Evolutionary conservation across 108 stramenopile genomes (phyloP).

Genomic region (Fragilariopsis cylindrus): DNA sequence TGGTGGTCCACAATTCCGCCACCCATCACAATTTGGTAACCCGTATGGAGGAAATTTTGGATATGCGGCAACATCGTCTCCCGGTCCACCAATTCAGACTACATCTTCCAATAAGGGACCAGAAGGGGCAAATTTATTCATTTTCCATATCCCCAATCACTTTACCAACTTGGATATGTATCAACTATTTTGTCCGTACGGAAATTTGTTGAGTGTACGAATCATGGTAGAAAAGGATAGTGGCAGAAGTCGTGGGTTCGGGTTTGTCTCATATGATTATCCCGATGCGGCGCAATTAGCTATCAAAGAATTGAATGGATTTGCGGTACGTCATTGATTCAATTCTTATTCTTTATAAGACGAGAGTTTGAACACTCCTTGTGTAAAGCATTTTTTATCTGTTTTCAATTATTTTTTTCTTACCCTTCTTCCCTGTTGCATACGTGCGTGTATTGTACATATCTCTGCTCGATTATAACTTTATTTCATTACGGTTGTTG

Average conservation of each 20-base stretch:
- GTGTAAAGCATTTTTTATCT: not conserved
- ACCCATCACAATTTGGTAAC: conserved; percentile 21
- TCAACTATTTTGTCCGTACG: conserved; percentile 85
- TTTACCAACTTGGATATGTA: conserved; percentile 95
- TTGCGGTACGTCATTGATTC: conserved; percentile 65
- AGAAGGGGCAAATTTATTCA: conserved; percentile 95
- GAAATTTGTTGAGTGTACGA: conserved; percentile 90
- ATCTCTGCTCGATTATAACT: not conserved
- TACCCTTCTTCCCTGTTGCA: not conserved
- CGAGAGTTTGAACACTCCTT: not conserved
- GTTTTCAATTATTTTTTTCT: not conserved
- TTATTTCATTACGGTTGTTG: no score
- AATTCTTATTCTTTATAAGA: not conserved
- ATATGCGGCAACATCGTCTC: conserved; percentile 59
- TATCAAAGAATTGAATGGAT: conserved; percentile 94
- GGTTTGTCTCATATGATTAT: conserved; percentile 95
- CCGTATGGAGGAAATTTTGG: conserved; percentile 22
- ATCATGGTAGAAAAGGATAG: conserved; percentile 97
- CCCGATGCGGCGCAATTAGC: conserved; percentile 90
- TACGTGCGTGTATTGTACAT: no score
- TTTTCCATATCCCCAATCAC: conserved; percentile 98
- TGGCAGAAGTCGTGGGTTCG: conserved; percentile 94
- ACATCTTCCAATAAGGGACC: conserved; percentile 72
- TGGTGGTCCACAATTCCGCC: conserved; percentile 19
- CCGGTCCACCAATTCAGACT: conserved; percentile 80